Evolutionary conservation across 306 rosid genomes (phyloP).

Genomic region (Cucumis melo): DNA sequence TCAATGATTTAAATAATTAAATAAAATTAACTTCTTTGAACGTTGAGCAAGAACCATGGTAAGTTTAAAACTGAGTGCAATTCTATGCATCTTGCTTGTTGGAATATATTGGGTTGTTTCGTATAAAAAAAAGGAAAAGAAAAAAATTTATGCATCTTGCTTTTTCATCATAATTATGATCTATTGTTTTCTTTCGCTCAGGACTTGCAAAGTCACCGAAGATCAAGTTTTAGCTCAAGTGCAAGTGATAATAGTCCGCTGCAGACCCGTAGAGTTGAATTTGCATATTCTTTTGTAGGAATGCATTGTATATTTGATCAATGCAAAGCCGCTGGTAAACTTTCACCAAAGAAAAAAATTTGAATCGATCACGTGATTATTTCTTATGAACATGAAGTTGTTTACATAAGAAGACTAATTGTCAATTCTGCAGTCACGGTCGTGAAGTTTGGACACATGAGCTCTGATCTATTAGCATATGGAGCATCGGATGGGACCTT

Average conservation of each 20-base stretch:
- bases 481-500: conserved; percentile 95
- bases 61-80: not conserved
- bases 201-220: conserved; percentile 54
- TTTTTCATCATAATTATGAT: not conserved
- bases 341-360: not conserved
- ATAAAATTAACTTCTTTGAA: not conserved
- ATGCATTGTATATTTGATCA: conserved; percentile 97
- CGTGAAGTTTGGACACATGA: conserved; percentile 94
- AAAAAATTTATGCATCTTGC: not conserved
- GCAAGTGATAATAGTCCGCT: conserved; percentile 58
- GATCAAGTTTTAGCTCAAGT: conserved; percentile 71
- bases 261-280: conserved; percentile 37
- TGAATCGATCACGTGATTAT: not conserved
- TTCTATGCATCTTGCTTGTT: not conserved
- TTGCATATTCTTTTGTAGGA: conserved; percentile 89
- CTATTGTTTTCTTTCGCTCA: conserved; percentile 14
- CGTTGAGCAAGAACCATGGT: not conserved
- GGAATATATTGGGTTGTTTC: no score
- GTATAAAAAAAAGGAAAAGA: no score
- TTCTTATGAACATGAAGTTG: conserved; percentile 4
- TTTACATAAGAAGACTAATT: conserved; percentile 11
- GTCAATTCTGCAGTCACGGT: conserved; percentile 60
- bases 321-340: conserved; percentile 75
- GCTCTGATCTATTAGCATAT: conserved; percentile 92
- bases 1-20: not conserved